These are phyloP conservation scores for Melanopsichium pennsylvanicum DNA, from an alignment of 1,284 basidiomycete genomes.

Conservation along the genomic window DNA sequence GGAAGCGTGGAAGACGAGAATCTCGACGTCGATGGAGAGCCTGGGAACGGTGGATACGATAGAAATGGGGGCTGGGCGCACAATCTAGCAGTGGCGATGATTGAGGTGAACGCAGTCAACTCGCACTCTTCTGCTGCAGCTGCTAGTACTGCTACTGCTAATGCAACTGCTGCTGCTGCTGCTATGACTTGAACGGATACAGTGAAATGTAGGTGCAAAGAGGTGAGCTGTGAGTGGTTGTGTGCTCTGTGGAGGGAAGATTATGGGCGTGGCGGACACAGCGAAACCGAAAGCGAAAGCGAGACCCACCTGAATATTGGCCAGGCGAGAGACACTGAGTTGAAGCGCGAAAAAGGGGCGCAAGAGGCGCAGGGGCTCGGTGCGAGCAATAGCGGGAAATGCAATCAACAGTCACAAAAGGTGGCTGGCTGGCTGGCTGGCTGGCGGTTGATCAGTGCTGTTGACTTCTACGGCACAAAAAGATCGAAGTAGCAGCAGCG, in stretches of 20 bases:
- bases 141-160: too few relatives aligned
- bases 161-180: too few relatives aligned
- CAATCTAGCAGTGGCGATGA: not conserved
- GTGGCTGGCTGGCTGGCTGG: not conserved
- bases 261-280: not conserved
- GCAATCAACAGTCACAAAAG: too few relatives aligned
- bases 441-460: not conserved
- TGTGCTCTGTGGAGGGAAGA: not conserved
- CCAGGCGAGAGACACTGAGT: too few relatives aligned
- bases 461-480: not conserved
- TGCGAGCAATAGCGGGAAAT: not conserved
- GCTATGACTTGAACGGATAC: not conserved
- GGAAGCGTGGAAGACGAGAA: not conserved
- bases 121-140: too few relatives aligned
- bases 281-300: not conserved
- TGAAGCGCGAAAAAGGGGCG: slow-evolving; percentile 9
- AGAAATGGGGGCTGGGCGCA: not conserved
- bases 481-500: too few relatives aligned
- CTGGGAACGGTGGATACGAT: not conserved
- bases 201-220: not conserved
- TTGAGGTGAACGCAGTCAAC: too few relatives aligned
- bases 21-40: not conserved
- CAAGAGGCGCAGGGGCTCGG: slow-evolving; percentile 8
- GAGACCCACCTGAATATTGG: too few relatives aligned
- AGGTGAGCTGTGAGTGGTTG: too few relatives aligned